Evolutionary conservation across 148 eudicot genomes (phyloP).

Genomic region (Limonium bicolor): DNA sequence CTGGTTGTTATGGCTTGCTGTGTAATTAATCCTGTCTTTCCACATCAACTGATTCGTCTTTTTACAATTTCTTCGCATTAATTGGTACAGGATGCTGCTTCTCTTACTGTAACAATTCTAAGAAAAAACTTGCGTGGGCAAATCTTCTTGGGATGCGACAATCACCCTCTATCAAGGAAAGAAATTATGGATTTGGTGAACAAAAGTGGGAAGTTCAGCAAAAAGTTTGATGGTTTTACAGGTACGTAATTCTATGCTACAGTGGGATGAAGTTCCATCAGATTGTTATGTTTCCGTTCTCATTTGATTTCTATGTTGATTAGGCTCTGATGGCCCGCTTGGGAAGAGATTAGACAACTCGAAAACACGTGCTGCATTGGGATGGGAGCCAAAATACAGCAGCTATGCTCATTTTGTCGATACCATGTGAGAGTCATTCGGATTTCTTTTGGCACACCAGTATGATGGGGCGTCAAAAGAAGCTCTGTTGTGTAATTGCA

Average conservation of each 20-base stretch:
- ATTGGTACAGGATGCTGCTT: constrained; percentile 64
- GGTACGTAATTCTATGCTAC: too few species aligned
- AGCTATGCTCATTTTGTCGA: constrained; percentile 71
- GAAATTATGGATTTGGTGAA: constrained; percentile 81
- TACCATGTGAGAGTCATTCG: constrained; percentile 12
- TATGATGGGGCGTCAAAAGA: too few species aligned
- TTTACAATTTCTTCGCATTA: background rate
- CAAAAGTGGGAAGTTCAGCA: constrained; percentile 54
- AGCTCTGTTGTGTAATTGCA: too few species aligned
- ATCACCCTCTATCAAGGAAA: constrained; percentile 86
- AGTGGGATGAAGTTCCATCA: too few species aligned
- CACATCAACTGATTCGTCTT: too few species aligned
- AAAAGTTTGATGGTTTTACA: constrained; percentile 59
- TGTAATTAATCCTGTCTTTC: too few species aligned
- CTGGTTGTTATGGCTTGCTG: too few species aligned
- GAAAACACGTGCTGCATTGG: constrained; percentile 44
- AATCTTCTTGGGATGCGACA: constrained; percentile 76
- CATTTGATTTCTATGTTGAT: background rate
- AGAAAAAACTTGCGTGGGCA: constrained; percentile 44
- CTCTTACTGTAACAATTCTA: constrained; percentile 52
- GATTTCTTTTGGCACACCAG: too few species aligned
- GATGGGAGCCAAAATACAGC: constrained; percentile 71
- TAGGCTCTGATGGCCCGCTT: constrained; percentile 62
- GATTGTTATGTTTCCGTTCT: too few species aligned
- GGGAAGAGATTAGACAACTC: constrained; percentile 75